A percentile compares a stretch with the other conserved stretches of the same genome.
Evolutionary conservation across 2,329 filamentous ascomycete species (phyloP).

Genomic region (Diaporthe nobilis): DNA sequence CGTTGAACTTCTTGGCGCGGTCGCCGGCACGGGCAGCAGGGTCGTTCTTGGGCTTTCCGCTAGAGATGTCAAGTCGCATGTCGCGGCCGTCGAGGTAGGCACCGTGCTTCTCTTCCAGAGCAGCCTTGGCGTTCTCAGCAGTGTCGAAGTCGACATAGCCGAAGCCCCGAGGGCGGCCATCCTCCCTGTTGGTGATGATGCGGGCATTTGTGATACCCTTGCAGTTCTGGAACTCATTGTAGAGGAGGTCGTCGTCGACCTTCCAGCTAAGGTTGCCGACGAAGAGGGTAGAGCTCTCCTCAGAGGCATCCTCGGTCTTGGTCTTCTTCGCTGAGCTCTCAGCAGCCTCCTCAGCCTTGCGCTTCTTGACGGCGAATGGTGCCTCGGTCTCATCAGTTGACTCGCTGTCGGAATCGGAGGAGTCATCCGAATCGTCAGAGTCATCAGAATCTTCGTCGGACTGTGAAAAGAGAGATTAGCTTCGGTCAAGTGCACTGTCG

Average conservation of each 20-base stretch:
- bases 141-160: constrained; percentile 91
- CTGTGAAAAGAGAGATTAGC: constrained; percentile 17
- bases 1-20: constrained; percentile 80
- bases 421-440: constrained; percentile 48
- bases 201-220: constrained; percentile 80
- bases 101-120: constrained; percentile 57
- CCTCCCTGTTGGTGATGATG: constrained; percentile 86
- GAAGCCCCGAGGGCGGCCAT: constrained; percentile 89
- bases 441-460: constrained; percentile 46
- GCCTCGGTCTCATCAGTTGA: constrained; percentile 42
- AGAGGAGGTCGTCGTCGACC: constrained; percentile 86
- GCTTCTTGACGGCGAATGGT: constrained; percentile 71
- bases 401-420: constrained; percentile 53
- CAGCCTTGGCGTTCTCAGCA: constrained; percentile 60
- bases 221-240: constrained; percentile 84
- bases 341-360: constrained; percentile 71
- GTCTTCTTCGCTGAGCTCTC: constrained; percentile 74
- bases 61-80: constrained; percentile 57
- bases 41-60: constrained; percentile 47
- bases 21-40: constrained; percentile 69
- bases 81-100: constrained; percentile 54
- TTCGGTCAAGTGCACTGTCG: neutral
- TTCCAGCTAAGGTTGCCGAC: constrained; percentile 93
- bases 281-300: constrained; percentile 79
- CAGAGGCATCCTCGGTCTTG: constrained; percentile 69